A percentile compares a stretch with the other conserved stretches of the same genome.
Evolutionary conservation across 306 rosid genomes (phyloP).

Genomic region (Lathyrus oleraceus): DNA sequence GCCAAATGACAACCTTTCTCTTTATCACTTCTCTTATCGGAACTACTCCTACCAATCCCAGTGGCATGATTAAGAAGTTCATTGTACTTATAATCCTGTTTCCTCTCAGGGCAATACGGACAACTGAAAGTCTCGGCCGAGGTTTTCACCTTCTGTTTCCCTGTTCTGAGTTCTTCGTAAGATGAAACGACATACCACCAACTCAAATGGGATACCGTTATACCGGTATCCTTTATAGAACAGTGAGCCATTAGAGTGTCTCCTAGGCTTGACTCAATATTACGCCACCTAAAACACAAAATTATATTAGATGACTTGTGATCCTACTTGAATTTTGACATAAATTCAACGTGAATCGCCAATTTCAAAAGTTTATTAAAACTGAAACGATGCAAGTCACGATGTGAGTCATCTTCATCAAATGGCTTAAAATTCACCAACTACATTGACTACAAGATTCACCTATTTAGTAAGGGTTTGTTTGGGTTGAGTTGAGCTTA

Average conservation of each 20-base stretch:
- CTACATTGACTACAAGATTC: background rate
- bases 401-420: background rate
- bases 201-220: constrained; percentile 59
- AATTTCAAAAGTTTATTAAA: background rate
- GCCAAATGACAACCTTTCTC: constrained; percentile 90
- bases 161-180: constrained; percentile 68
- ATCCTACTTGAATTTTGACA: background rate
- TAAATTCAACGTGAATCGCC: background rate
- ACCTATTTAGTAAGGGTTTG: background rate
- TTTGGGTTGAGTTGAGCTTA: background rate
- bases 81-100: constrained; percentile 54
- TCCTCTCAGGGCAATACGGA: constrained; percentile 78
- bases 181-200: constrained; percentile 58
- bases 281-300: constrained; percentile 40
- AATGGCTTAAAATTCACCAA: background rate
- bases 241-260: constrained; percentile 47
- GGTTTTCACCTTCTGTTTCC: constrained; percentile 58
- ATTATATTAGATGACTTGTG: background rate
- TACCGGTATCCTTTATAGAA: constrained; percentile 55
- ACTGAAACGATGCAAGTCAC: background rate
- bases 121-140: constrained; percentile 67
- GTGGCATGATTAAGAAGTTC: constrained; percentile 90
- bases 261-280: constrained; percentile 30
- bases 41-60: constrained; percentile 83
- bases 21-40: constrained; percentile 67